Evolutionary conservation across 2,329 filamentous ascomycete species (phyloP).

Genomic region (Achaetomium macrosporum): DNA sequence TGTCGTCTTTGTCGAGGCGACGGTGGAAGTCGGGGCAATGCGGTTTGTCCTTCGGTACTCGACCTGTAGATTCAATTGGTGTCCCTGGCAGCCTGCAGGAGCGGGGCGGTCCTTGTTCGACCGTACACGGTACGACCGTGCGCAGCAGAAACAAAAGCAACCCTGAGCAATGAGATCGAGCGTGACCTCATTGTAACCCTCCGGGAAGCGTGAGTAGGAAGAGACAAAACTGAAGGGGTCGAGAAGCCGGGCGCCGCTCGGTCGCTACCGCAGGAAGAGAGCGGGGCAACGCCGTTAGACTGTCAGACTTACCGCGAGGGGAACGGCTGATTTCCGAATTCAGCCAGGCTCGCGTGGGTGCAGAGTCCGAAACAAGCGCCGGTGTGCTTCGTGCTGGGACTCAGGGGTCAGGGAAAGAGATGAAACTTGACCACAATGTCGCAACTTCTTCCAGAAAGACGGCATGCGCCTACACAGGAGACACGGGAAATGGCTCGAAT

Average conservation of each 20-base stretch:
- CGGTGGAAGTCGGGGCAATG: constrained; percentile 5
- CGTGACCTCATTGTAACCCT: not conserved
- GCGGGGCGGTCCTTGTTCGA: constrained; percentile 4
- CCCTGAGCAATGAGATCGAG: not conserved
- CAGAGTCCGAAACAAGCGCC: constrained; percentile 23
- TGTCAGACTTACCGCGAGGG: constrained; percentile 11
- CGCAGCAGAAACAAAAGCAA: not conserved
- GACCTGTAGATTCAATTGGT: constrained; percentile 15
- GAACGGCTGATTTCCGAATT: constrained; percentile 16
- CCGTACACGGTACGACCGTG: not conserved
- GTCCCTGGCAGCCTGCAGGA: constrained; percentile 15
- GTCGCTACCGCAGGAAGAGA: constrained; percentile 1
- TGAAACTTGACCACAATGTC: constrained; percentile 24
- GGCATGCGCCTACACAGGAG: not conserved
- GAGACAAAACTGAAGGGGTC: not conserved
- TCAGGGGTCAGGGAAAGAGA: constrained; percentile 18
- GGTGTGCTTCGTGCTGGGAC: constrained; percentile 6
- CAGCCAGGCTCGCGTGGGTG: constrained; percentile 12
- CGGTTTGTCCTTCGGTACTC: not conserved
- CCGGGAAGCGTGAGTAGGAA: too few relatives aligned
- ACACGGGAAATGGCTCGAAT: constrained; percentile 4
- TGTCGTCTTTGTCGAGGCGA: not conserved
- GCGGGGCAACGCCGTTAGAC: not conserved
- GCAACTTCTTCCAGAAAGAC: constrained; percentile 28
- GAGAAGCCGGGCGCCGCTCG: not conserved